Percentiles rank a stretch among this genome's conserved stretches.
Conservation (phyloP, 768 basidiomycete genomes). For the Mycena crocata region DNA sequence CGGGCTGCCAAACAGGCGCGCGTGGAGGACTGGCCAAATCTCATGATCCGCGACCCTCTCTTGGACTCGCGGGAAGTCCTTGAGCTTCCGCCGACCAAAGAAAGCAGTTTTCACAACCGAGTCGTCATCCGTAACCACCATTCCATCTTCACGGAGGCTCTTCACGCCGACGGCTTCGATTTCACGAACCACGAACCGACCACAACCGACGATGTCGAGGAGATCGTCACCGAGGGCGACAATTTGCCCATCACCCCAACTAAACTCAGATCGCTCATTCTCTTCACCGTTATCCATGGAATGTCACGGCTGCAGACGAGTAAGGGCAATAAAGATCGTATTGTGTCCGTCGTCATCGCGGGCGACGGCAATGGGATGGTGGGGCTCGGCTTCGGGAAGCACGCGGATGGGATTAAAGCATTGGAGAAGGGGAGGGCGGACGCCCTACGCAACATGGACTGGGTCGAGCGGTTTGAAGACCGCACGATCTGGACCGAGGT, state of each 20-base stretch:
- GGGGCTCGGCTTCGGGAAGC: conserved; percentile 86
- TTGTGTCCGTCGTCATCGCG: conserved; percentile 74
- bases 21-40: conserved; percentile 44
- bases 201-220: conserved; percentile 47
- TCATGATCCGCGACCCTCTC: conserved; percentile 71
- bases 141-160: conserved; percentile 68
- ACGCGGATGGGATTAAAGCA: conserved; percentile 65
- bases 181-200: conserved; percentile 37
- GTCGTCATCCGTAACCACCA: conserved; percentile 78
- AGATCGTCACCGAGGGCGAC: conserved; percentile 41
- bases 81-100: conserved; percentile 63
- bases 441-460: conserved; percentile 92
- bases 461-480: conserved; percentile 92
- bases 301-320: conserved; percentile 90
- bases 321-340: conserved; percentile 87
- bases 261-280: conserved; percentile 46
- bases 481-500: conserved; percentile 97
- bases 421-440: conserved; percentile 66
- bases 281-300: conserved; percentile 59
- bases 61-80: conserved; percentile 69
- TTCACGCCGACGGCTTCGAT: conserved; percentile 46
- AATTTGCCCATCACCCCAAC: conserved; percentile 37
- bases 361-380: conserved; percentile 89
- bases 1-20: conserved; percentile 24
- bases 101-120: conserved; percentile 67